Conservation (phyloP, 495 filamentous ascomycete species). For the Glutinoglossum americanum region DNA sequence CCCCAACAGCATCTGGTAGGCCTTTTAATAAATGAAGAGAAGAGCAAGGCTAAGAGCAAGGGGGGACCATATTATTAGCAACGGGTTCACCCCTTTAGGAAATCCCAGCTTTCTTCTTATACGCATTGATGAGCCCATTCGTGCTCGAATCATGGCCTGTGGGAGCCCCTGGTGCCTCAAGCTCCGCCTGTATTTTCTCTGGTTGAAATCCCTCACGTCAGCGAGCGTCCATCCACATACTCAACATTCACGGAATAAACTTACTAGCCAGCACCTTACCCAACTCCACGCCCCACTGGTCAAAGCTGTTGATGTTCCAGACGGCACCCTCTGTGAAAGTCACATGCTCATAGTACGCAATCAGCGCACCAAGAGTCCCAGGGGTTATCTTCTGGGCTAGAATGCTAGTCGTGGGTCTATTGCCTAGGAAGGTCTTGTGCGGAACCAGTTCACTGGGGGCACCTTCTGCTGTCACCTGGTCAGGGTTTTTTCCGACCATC, state of each 20-base stretch:
- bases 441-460: constrained; percentile 64
- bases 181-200: constrained; percentile 26
- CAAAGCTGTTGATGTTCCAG: constrained; percentile 99
- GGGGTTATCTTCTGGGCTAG: constrained; percentile 90
- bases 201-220: constrained; percentile 20
- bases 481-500: constrained; percentile 92
- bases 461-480: constrained; percentile 75
- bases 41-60: no score
- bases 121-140: constrained; percentile 67
- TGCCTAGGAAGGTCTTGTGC: constrained; percentile 99
- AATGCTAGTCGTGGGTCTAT: constrained; percentile 88
- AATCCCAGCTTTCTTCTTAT: constrained; percentile 44
- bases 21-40: no score
- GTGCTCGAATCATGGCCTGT: constrained; percentile 66
- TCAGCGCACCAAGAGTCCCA: constrained; percentile 77
- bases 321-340: constrained; percentile 95
- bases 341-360: constrained; percentile 95
- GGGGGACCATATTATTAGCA: no score
- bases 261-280: constrained; percentile 93
- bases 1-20: no score
- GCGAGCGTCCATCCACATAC: not conserved
- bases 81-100: not conserved
- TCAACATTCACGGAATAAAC: constrained; percentile 27
- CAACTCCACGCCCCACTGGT: constrained; percentile 98
- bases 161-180: constrained; percentile 47